Evolutionary conservation across 495 filamentous ascomycete genomes (phyloP).

Genomic region (Neurospora tetrasperma): DNA sequence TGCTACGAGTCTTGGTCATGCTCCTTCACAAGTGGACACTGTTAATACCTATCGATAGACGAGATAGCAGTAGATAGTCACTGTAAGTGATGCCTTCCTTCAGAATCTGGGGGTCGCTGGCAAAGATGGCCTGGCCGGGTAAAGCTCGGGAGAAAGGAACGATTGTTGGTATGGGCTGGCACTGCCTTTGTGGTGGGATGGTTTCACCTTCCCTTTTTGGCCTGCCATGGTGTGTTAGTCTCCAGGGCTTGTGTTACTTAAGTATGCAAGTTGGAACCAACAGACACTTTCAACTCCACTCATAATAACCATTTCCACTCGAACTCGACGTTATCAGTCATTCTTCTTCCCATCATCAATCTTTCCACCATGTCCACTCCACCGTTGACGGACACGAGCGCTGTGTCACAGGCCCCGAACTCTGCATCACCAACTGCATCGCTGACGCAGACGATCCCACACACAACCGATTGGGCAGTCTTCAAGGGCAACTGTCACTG

Average conservation of each 20-base stretch:
- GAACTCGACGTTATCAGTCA: not conserved
- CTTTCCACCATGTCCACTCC: not conserved
- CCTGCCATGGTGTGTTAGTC: not conserved
- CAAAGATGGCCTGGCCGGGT: not conserved
- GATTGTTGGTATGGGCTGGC: not conserved
- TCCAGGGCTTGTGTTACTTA: not conserved
- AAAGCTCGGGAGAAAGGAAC: not conserved
- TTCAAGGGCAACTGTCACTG: conserved; percentile 26
- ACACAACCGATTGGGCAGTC: not conserved
- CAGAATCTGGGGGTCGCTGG: not conserved
- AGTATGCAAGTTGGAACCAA: not conserved
- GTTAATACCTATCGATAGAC: too few species aligned
- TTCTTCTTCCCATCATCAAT: not conserved
- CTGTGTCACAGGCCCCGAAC: not conserved
- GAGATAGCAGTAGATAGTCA: too few species aligned
- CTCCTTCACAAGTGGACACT: too few species aligned
- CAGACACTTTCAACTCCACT: not conserved
- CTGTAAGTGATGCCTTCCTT: not conserved
- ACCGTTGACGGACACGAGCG: not conserved
- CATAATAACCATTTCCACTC: not conserved
- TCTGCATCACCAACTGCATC: not conserved
- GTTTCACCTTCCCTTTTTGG: not conserved
- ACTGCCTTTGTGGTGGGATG: not conserved
- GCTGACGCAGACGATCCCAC: not conserved
- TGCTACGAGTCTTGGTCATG: not conserved